These are phyloP conservation scores for Populus simonii DNA, from an alignment of 345 rosid genomes.

Conservation along the genomic window DNA sequence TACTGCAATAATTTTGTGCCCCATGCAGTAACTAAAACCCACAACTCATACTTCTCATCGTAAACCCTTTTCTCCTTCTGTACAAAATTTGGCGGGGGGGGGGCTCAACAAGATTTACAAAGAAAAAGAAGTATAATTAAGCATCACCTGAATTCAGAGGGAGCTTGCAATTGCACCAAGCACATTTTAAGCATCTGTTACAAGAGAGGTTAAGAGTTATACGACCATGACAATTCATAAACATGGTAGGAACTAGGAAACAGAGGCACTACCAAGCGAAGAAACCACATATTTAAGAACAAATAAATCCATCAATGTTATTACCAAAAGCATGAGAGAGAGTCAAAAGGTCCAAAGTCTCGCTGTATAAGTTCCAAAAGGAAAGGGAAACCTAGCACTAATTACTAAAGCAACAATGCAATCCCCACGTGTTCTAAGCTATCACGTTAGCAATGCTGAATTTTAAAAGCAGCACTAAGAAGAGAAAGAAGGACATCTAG, in stretches of 20 bases:
- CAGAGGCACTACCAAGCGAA: background rate
- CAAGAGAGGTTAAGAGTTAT: background rate
- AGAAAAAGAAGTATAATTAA: background rate
- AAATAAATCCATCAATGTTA: background rate
- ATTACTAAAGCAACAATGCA: background rate
- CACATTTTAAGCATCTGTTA: conserved; percentile 6
- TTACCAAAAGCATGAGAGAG: background rate
- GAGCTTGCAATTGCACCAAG: background rate
- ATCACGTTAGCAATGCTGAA: background rate
- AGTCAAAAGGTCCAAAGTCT: background rate
- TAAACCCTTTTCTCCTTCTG: background rate
- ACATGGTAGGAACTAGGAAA: background rate
- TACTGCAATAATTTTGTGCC: background rate
- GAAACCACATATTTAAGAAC: background rate
- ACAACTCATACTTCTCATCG: background rate
- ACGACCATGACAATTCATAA: background rate
- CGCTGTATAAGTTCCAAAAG: background rate
- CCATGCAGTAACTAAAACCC: background rate
- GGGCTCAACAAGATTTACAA: background rate
- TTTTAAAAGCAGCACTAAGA: background rate
- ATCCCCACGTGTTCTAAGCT: background rate
- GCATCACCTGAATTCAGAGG: conserved; percentile 10
- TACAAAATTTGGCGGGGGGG: too few relatives aligned
- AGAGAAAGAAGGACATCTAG: background rate
- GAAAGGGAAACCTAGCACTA: background rate